These are phyloP conservation scores for Fonticula alba DNA, from an alignment of 78 protist species.

Conservation along the genomic window DNA sequence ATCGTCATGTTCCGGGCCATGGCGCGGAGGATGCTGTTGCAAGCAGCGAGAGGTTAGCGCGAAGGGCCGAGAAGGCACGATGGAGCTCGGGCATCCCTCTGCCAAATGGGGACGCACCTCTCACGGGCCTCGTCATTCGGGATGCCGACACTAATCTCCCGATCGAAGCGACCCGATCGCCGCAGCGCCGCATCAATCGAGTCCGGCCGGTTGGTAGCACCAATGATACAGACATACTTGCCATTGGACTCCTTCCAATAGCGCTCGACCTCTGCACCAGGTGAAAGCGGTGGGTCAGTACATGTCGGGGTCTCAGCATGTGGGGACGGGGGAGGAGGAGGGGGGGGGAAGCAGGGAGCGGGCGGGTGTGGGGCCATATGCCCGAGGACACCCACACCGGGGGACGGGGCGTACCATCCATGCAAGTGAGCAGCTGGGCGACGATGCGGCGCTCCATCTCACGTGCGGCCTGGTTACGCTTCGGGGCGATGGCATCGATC, in stretches of 20 bases:
- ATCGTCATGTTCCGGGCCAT: constrained; percentile 18
- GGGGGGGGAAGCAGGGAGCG: too few relatives aligned
- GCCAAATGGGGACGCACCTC: neutral
- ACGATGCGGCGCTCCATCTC: constrained; percentile 96
- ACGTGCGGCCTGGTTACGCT: constrained; percentile 72
- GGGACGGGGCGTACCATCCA: constrained; percentile 60
- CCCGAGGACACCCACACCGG: too few relatives aligned
- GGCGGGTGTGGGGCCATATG: too few relatives aligned
- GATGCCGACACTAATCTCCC: constrained; percentile 63
- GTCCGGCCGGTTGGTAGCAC: constrained; percentile 86
- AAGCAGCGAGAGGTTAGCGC: neutral
- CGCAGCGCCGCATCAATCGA: constrained; percentile 81
- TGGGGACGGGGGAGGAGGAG: too few relatives aligned
- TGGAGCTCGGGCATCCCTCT: neutral
- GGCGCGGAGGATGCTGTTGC: constrained; percentile 35
- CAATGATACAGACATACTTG: constrained; percentile 65
- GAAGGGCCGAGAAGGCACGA: neutral
- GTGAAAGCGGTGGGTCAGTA: too few relatives aligned
- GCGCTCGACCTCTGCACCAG: too few relatives aligned
- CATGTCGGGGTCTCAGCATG: too few relatives aligned
- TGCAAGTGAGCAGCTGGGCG: constrained; percentile 86
- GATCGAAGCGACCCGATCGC: constrained; percentile 84
- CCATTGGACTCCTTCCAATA: too few relatives aligned
- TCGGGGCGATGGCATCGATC: constrained; percentile 90
- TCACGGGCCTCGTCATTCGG: constrained; percentile 54